Evolutionary conservation across 1,284 basidiomycete genomes (phyloP).

Genomic region (Ceraceosorus bombacis): DNA sequence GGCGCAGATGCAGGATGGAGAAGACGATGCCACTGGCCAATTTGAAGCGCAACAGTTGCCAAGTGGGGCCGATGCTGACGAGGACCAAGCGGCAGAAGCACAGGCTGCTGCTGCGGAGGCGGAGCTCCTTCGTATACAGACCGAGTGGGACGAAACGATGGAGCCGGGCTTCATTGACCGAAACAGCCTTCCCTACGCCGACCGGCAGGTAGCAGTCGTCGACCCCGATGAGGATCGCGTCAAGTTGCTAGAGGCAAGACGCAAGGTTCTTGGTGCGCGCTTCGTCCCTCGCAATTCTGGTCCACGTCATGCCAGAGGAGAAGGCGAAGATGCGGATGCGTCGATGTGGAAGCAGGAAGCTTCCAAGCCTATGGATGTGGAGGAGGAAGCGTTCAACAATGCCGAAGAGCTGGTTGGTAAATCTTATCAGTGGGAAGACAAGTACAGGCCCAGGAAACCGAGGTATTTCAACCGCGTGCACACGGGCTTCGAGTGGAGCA

Average conservation of each 20-base stretch:
- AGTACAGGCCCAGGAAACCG: constrained; percentile 95
- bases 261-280: not conserved
- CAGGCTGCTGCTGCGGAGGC: constrained; percentile 5
- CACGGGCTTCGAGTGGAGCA: constrained; percentile 99
- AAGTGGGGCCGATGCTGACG: constrained; percentile 48
- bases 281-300: not conserved
- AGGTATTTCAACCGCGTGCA: constrained; percentile 98
- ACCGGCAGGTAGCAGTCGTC: constrained; percentile 19
- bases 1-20: constrained; percentile 9
- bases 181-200: not conserved
- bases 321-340: constrained; percentile 8
- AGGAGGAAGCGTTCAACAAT: constrained; percentile 85
- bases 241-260: constrained; percentile 8
- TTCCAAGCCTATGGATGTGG: constrained; percentile 77
- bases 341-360: constrained; percentile 35
- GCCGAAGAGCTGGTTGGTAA: constrained; percentile 66
- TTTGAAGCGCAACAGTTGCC: too few species aligned
- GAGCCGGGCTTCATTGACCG: not conserved
- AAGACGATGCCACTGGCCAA: not conserved
- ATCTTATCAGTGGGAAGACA: constrained; percentile 96
- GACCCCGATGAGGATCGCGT: constrained; percentile 26
- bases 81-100: constrained; percentile 52
- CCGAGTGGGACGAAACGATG: not conserved
- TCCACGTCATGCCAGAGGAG: not conserved
- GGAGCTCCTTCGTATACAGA: not conserved